Evolutionary conservation across 2,329 filamentous ascomycete species (phyloP), one percentile per base, ranked within the genome.

Genomic region (Grosmannia serpens): DNA sequence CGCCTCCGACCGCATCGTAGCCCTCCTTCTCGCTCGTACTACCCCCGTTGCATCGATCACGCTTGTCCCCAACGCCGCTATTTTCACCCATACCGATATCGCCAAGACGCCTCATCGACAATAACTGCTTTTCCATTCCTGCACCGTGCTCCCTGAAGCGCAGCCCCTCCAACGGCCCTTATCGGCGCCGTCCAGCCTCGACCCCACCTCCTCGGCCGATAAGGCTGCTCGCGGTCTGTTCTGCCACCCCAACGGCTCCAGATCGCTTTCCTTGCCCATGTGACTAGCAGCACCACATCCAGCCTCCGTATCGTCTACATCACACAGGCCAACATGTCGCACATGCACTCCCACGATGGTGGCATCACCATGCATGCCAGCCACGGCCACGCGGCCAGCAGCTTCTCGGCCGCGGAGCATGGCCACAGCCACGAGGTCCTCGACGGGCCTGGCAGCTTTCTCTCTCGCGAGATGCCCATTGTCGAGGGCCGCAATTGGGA

Each of bases 361-460:
- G 68, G 66, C 47, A 55, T 61, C 56, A 63, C 62, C 9, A 44
- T 63, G 60, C 62, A 63, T 47, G 73, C 77, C 69, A 55, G 52
- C 55, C 75, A 77, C 62, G 74, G 76, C 59, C 78, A 82, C 64
- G 76, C 79, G 24, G 35, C n/a, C 24, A 31, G 31, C 22, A 5
- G n/a, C 65, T 73, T 76, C 62, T 77, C 80, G 61, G 80, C 78
- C 58, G 78, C 77, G 49, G 88, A 92, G 68, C 94, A 97, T 72
- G 94, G 94, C 66, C 94, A 99, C 76, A 89, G 87, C 1, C 94
- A 97, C 71, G 94, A 97, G 77, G 91, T 97, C 67, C 87, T 96
- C 65, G 87, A 94, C 68, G 92, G 92, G 0, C 94, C 94, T 0
- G 94, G 94, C 51, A 95, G 90, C 69, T 97, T 88, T 70, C 73